phyloP scores from a whole-genome alignment of 345 rosid species.

The Corchorus olitorius region DNA sequence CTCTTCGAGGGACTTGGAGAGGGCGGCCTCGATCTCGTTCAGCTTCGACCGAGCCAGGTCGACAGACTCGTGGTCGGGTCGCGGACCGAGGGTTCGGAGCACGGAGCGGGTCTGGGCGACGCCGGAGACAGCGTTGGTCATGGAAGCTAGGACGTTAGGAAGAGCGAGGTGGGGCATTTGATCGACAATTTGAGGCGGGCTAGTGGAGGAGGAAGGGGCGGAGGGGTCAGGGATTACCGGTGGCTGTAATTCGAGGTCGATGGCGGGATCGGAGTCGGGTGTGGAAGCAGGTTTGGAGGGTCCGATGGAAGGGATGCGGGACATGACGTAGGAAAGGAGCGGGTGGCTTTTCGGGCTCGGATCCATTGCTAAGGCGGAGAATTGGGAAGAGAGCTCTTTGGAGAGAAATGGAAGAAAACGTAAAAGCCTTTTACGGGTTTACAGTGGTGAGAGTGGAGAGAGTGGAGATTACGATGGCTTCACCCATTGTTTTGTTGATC shows the following conservation, averaged over 20 bases:
- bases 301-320: slow-evolving; percentile 68
- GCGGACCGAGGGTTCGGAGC: slow-evolving; percentile 79
- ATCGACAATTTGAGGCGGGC: slow-evolving; percentile 32
- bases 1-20: slow-evolving; percentile 73
- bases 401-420: too few species aligned
- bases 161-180: slow-evolving; percentile 68
- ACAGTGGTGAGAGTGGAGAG: slow-evolving; percentile 35
- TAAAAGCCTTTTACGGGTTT: too few species aligned
- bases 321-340: slow-evolving; percentile 83
- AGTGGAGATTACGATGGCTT: slow-evolving; percentile 14
- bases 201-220: slow-evolving; percentile 37
- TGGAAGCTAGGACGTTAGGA: slow-evolving; percentile 70
- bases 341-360: slow-evolving; percentile 73
- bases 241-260: slow-evolving; percentile 34
- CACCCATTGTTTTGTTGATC: too few species aligned
- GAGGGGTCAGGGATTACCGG: slow-evolving; percentile 28
- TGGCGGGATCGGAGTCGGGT: slow-evolving; percentile 18
- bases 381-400: slow-evolving; percentile 13
- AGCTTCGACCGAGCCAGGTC: slow-evolving; percentile 69
- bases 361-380: slow-evolving; percentile 51
- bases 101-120: slow-evolving; percentile 83
- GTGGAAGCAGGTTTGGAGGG: slow-evolving; percentile 42
- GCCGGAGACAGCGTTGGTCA: slow-evolving; percentile 71
- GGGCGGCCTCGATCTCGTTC: slow-evolving; percentile 51
- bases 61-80: slow-evolving; percentile 91